Conservation (phyloP, 2,329 filamentous ascomycete species). For the Lithohypha guttulata region DNA sequence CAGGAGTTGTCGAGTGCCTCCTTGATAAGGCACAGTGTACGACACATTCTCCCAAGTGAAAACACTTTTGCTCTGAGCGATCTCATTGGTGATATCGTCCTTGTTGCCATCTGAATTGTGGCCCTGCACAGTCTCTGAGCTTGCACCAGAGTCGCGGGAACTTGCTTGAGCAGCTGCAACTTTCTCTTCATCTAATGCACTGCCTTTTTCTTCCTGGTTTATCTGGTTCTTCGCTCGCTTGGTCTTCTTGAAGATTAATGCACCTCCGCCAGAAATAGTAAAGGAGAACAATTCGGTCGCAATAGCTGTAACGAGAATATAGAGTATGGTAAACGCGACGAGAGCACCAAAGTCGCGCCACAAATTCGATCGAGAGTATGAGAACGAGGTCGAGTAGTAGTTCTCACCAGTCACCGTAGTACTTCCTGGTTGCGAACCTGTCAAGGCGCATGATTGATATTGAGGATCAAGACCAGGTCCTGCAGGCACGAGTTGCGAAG, state of each 20-base stretch:
- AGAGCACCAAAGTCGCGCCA: slow-evolving; percentile 70
- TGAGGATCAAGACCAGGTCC: slow-evolving; percentile 45
- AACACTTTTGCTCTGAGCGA: slow-evolving; percentile 49
- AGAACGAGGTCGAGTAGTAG: slow-evolving; percentile 46
- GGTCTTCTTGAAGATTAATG: slow-evolving; percentile 61
- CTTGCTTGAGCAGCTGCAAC: slow-evolving; percentile 23
- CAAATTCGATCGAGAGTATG: slow-evolving; percentile 42
- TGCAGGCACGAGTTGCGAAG: slow-evolving; percentile 49
- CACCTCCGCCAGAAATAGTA: slow-evolving; percentile 50
- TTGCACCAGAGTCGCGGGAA: slow-evolving; percentile 20
- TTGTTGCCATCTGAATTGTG: slow-evolving; percentile 20
- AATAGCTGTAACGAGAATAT: slow-evolving; percentile 59
- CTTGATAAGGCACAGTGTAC: slow-evolving; percentile 61
- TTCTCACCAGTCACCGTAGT: slow-evolving; percentile 41
- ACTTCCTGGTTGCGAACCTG: slow-evolving; percentile 45
- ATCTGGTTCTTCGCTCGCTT: slow-evolving; percentile 47
- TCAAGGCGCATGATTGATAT: slow-evolving; percentile 53
- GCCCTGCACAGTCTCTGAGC: slow-evolving; percentile 28
- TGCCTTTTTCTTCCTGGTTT: slow-evolving; percentile 31
- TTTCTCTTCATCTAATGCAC: slow-evolving; percentile 48
- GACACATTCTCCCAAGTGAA: slow-evolving; percentile 63
- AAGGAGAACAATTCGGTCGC: slow-evolving; percentile 61
- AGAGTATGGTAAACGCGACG: slow-evolving; percentile 63
- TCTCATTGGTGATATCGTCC: slow-evolving; percentile 34
- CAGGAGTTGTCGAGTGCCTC: slow-evolving; percentile 50